Evolutionary conservation across 1,284 basidiomycete genomes (phyloP).

Genomic region (Ceratorhiza oryzae-sativae): DNA sequence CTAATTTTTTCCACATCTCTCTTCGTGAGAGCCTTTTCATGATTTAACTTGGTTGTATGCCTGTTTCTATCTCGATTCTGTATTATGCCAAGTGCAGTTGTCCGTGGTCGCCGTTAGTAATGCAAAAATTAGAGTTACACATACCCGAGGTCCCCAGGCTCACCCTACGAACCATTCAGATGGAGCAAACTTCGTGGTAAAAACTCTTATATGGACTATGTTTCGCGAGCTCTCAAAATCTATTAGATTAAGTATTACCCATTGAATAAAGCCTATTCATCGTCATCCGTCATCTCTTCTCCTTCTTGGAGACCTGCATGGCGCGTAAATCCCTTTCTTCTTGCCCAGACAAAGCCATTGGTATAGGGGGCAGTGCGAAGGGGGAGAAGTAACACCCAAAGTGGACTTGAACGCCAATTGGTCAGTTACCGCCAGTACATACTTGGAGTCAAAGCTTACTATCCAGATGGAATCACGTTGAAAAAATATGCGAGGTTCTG

Average conservation of each 20-base stretch:
- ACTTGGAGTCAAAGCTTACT: conserved; percentile 60
- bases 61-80: no score
- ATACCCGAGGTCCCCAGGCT: no score
- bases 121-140: no score
- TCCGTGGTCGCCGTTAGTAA: no score
- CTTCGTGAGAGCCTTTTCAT: no score
- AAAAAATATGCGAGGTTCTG: conserved; percentile 87
- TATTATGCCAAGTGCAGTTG: no score
- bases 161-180: no score
- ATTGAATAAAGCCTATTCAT: conserved; percentile 12
- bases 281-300: conserved; percentile 59
- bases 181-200: no score
- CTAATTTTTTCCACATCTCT: no score
- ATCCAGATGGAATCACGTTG: conserved; percentile 80
- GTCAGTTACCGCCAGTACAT: neutral
- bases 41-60: no score
- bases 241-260: neutral
- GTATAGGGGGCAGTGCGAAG: conserved; percentile 81
- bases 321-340: conserved; percentile 61
- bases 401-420: conserved; percentile 58
- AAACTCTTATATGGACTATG: no score
- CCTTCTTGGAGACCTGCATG: conserved; percentile 54
- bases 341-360: conserved; percentile 85
- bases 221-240: neutral
- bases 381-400: conserved; percentile 82